A percentile compares a stretch with the other conserved stretches of the same genome.
These are phyloP conservation scores for Ehretia macrophylla DNA, from an alignment of 257 asterid species.

Conservation along the genomic window DNA sequence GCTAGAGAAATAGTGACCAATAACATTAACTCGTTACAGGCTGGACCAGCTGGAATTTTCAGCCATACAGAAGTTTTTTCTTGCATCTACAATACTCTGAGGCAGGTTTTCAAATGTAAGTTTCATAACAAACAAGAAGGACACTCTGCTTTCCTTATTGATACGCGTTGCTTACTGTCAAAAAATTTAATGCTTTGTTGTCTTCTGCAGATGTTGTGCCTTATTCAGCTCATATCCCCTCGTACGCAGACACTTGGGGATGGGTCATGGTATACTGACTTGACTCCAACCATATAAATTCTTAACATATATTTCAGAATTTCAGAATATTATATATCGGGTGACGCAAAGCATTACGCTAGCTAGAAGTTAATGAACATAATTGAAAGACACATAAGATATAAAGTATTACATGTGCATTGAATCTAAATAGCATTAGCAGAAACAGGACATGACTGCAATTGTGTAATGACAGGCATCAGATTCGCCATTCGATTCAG, in stretches of 20 bases:
- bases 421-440: neutral
- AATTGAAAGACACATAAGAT: no score
- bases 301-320: neutral
- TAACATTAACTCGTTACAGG: constrained; percentile 29
- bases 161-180: no score
- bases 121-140: neutral
- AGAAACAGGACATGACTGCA: neutral
- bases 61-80: constrained; percentile 92
- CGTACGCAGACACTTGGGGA: constrained; percentile 98
- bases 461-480: constrained; percentile 51
- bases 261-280: constrained; percentile 80
- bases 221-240: constrained; percentile 89
- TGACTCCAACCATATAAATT: neutral
- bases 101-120: constrained; percentile 92
- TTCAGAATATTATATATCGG: no score
- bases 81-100: constrained; percentile 81
- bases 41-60: constrained; percentile 96
- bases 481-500: constrained; percentile 45
- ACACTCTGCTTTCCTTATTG: neutral
- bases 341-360: no score
- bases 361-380: no score
- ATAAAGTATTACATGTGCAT: neutral
- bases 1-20: neutral
- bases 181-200: neutral
- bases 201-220: constrained; percentile 82